Base-by-base conservation (phyloP, 83 land plant genomes). In the Picea abies region DNA sequence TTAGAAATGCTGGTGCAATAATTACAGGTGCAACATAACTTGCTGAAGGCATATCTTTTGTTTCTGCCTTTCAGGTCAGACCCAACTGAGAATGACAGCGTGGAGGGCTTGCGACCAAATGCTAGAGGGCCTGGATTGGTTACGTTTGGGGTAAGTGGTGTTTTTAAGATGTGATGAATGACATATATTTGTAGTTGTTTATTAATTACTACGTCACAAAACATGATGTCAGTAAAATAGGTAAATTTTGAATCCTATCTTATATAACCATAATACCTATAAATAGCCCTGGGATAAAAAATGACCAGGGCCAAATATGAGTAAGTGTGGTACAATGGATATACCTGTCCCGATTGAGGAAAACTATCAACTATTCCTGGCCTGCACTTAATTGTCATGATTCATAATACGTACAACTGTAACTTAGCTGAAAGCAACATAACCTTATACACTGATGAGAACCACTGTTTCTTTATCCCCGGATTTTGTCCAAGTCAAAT, bases 11-110 rank as follows among this genome's bases (percentile, higher is more conserved):
- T 72, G 52, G 56, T n/a, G 22, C 25, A 39, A 10, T 47, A 75
- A 9, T 47, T 75, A 10, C 12, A 26, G 26, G 6, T 47, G 26
- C 26, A 44, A 75, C 23, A 15, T 75, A 47, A 44, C 26, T 75
- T n/a, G 60, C 78, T 79, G 66, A 79, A 79, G 37, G 15, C 65
- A 63, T 29, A 29, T 16, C 5, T 3, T 79, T 25, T 19, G 19
- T 73, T 23, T 82, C 41, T 25, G 32, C 49, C 82, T 85, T 4
- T 49, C 77, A 93, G 96, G 96, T 93, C 96, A 78, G 96, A 93
- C 80, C 96, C 96, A 56, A 94, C 96, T 25, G 96, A 94, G 79
- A 94, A 94, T 90, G 96, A 94, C 61, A 92, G 96, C 83, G 96
- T 94, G 68, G 96, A 92, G 80, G 96, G 96, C 11, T 80, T 94